phyloP scores from a whole-genome alignment of 345 rosid species.

The Syzygium aqueum region DNA sequence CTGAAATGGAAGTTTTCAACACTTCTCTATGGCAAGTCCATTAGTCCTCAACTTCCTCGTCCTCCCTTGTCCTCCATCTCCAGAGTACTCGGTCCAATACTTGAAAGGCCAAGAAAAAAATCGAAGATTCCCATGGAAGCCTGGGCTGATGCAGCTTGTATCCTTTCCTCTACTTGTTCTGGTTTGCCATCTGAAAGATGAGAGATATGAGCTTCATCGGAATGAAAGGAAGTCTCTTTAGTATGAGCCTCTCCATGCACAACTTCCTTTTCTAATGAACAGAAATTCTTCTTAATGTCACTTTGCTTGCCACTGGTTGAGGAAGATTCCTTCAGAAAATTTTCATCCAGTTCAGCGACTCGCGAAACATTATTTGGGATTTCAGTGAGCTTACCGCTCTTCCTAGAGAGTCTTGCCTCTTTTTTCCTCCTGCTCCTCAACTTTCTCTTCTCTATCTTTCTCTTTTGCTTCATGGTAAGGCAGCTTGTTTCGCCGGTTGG shows the following conservation, averaged over 20 bases:
- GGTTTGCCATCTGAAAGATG: constrained; percentile 1
- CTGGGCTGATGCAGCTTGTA: constrained; percentile 1
- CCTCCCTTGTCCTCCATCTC: not conserved
- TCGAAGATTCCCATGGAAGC: not conserved
- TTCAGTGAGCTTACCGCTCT: not conserved
- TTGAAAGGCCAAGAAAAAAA: not conserved
- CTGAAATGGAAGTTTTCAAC: too few species aligned
- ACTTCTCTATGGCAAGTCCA: too few species aligned
- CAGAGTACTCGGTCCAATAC: not conserved
- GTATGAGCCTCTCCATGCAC: not conserved
- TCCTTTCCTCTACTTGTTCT: not conserved
- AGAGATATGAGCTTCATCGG: not conserved
- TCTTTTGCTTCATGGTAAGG: not conserved
- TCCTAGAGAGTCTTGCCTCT: not conserved
- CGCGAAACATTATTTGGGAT: not conserved
- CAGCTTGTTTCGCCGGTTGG: not conserved
- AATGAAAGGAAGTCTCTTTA: not conserved
- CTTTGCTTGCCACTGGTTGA: not conserved
- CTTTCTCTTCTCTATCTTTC: not conserved
- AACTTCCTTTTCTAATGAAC: not conserved
- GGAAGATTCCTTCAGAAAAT: not conserved
- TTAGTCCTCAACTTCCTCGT: not conserved
- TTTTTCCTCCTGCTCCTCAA: not conserved
- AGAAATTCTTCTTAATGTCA: not conserved
- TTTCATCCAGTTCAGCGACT: not conserved